Percentiles rank a stretch among this genome's conserved stretches.
phyloP scores from a whole-genome alignment of 2,329 filamentous ascomycete genomes.

The Exophiala bonariae region DNA sequence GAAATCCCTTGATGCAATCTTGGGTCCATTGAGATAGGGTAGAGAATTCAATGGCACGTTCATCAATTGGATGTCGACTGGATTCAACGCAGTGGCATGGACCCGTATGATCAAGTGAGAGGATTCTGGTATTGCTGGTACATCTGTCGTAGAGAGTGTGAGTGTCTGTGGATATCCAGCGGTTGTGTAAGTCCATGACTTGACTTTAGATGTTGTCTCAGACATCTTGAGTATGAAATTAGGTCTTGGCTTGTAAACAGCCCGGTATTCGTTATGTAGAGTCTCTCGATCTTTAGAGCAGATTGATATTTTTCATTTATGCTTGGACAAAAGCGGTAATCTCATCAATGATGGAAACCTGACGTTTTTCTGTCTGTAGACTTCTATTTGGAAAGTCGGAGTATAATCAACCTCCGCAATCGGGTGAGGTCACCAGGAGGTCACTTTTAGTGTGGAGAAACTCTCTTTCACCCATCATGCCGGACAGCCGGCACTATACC shows the following conservation, averaged over 20 bases:
- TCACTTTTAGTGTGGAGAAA: too few species aligned
- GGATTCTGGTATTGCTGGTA: slow-evolving; percentile 13
- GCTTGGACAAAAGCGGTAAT: too few species aligned
- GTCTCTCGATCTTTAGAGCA: too few species aligned
- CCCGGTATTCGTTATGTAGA: background rate
- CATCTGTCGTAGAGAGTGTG: slow-evolving; percentile 7
- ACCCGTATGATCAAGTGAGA: slow-evolving; percentile 16
- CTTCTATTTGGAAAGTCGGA: too few species aligned
- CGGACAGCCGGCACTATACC: too few species aligned
- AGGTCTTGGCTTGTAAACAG: background rate
- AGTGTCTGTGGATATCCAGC: slow-evolving; percentile 20
- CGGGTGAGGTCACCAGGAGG: too few species aligned
- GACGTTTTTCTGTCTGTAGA: too few species aligned
- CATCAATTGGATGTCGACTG: slow-evolving; percentile 24
- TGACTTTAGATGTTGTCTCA: slow-evolving; percentile 10
- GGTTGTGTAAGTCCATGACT: slow-evolving; percentile 20
- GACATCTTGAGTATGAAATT: slow-evolving; percentile 9
- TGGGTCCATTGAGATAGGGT: slow-evolving; percentile 16
- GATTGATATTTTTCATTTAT: too few species aligned
- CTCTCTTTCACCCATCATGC: too few species aligned
- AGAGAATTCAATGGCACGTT: slow-evolving; percentile 20
- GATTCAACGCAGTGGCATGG: slow-evolving; percentile 18
- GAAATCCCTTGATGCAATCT: slow-evolving; percentile 19
- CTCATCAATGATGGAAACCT: too few species aligned
- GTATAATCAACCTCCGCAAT: too few species aligned